These are phyloP conservation scores for Wickerhamiella brachini DNA, from an alignment of 805 yeast genomes.

Conservation along the genomic window DNA sequence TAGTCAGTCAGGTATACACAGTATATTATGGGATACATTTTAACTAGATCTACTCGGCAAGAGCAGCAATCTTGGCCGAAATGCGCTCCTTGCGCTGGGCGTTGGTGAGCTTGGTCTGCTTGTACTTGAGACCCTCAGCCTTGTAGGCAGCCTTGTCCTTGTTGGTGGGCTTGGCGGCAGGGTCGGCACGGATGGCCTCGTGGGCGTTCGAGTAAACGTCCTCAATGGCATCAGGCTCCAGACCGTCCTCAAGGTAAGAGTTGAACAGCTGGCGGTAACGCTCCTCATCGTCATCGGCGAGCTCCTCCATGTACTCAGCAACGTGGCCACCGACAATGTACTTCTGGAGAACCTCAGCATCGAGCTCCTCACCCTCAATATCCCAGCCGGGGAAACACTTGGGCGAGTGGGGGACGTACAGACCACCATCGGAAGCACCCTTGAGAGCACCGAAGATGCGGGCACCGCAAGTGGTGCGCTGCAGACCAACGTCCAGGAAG, in stretches of 20 bases:
- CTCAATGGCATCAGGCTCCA: slow-evolving; percentile 94
- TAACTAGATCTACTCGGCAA: slow-evolving; percentile 12
- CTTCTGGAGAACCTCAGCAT: slow-evolving; percentile 92
- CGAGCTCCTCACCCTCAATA: slow-evolving; percentile 95
- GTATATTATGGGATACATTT: too few relatives aligned
- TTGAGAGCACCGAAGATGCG: slow-evolving; percentile 98
- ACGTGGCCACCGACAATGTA: slow-evolving; percentile 99
- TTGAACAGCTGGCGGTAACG: slow-evolving; percentile 93
- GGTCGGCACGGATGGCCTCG: slow-evolving; percentile 92
- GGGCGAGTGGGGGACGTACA: slow-evolving; percentile 97
- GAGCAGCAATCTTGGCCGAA: slow-evolving; percentile 88
- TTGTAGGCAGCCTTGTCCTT: slow-evolving; percentile 97
- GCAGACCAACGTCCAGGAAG: slow-evolving; percentile 97
- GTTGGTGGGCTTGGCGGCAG: slow-evolving; percentile 76
- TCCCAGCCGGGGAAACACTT: slow-evolving; percentile 99
- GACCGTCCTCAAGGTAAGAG: slow-evolving; percentile 90
- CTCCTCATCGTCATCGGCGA: slow-evolving; percentile 99
- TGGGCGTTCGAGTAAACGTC: slow-evolving; percentile 92
- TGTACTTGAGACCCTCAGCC: slow-evolving; percentile 90
- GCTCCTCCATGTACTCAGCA: slow-evolving; percentile 99
- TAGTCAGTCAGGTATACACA: too few relatives aligned
- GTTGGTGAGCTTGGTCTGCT: slow-evolving; percentile 71
- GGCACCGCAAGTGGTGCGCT: slow-evolving; percentile 99
- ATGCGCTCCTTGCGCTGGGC: slow-evolving; percentile 84
- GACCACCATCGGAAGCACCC: slow-evolving; percentile 99